Evolutionary conservation across 768 basidiomycete species (phyloP), one percentile per base, ranked within the genome.

Genomic region (Mycena crocata): DNA sequence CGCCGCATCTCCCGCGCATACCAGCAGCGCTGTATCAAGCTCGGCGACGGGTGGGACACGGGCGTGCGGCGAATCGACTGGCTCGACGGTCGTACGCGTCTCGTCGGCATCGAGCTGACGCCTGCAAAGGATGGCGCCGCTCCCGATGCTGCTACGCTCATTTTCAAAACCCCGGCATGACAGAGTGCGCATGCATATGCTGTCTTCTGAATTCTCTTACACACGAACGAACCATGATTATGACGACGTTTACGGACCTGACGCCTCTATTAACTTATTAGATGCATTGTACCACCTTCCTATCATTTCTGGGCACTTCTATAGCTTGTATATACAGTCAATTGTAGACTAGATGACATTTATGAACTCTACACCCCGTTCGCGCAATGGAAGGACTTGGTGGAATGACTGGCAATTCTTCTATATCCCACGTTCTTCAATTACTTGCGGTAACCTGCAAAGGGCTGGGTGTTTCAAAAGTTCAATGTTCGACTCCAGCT

Each of bases 61-160:
- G 90, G 90, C n/a, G 87, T 92, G 31, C 83, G 89, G 49, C 79
- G 90, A 54, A 75, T 91, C 17, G 90, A 92, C 77, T 91, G 87
- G 84, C 79, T 92, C 48, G 87, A 87, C 23, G 82, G 85, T 34
- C 90, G 88, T 72, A 89, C 87, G 34, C 78, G 81, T 49, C 73
- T 92, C 39, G 80, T 88, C 34, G 90, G 90, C 28, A 82, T 92
- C 66, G 89, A 90, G 71, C 82, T 89, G 64, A 83, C 85, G 77
- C 54, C 31, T 6, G 24, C 35, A 5, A 62, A 57, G 12, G 35
- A 57, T 19, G 35, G 66, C 28, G 21, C 19, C 60, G 42, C 42
- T 5, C 23, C 55, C 40, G 40, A 30, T 3, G 40, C 40, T 12
- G 59, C 39, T 24, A 52, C 35, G 54, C 60, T 67, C 30, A 21